A percentile compares a stretch with the other conserved stretches of the same genome.
Conservation (phyloP, 305 asterid species). For the Solanum aculeatissimum region DNA sequence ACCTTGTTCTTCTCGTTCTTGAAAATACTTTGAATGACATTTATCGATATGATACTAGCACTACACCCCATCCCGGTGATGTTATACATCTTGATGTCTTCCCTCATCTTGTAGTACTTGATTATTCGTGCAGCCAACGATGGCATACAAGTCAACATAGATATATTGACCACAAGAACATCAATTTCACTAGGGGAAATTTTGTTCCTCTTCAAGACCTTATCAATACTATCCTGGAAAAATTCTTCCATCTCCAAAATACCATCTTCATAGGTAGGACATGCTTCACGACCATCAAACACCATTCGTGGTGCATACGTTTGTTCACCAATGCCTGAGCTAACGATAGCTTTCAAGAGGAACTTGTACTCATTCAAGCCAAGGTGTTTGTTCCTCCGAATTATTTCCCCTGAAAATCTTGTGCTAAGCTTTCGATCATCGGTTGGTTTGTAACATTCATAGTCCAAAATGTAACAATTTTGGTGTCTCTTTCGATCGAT, state of each 20-base stretch:
- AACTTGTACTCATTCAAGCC: conserved; percentile 63
- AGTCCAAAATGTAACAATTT: conserved; percentile 60
- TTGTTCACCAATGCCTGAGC: conserved; percentile 85
- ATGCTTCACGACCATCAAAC: conserved; percentile 40
- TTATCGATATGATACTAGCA: conserved; percentile 52
- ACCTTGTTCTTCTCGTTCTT: conserved; percentile 15
- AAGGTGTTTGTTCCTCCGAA: conserved; percentile 48
- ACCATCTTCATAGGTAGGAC: conserved; percentile 36
- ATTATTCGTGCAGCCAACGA: conserved; percentile 48
- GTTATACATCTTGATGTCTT: conserved; percentile 54
- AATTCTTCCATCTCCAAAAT: neutral
- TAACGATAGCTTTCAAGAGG: conserved; percentile 60
- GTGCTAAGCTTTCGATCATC: conserved; percentile 54
- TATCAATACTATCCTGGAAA: conserved; percentile 29
- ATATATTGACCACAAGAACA: conserved; percentile 56
- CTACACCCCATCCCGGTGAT: conserved; percentile 87
- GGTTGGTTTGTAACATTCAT: conserved; percentile 55
- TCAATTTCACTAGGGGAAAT: conserved; percentile 47
- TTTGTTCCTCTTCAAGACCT: conserved; percentile 23
- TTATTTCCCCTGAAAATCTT: conserved; percentile 39
- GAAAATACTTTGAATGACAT: conserved; percentile 38
- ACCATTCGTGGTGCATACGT: conserved; percentile 75
- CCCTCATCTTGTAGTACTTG: conserved; percentile 47
- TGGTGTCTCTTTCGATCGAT: conserved; percentile 23
- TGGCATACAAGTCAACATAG: conserved; percentile 53